Percentiles rank a stretch among this genome's conserved stretches.
Conservation (phyloP, 805 yeast genomes). For the Kodamaea lidongshanica region DNA sequence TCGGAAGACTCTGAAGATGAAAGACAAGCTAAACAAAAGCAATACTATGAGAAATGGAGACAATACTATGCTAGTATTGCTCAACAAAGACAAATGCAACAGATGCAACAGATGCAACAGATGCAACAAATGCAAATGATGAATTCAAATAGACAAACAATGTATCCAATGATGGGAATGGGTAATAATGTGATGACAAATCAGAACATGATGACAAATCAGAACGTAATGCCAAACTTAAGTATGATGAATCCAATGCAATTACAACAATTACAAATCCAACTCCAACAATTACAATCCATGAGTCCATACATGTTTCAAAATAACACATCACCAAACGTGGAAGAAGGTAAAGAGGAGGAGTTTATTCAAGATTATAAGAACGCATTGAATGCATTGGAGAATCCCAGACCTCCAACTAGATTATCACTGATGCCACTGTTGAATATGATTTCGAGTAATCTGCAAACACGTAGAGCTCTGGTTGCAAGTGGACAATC, state of each 20-base stretch:
- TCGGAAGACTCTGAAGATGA: conserved; percentile 8
- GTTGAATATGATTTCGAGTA: conserved; percentile 6
- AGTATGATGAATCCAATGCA: conserved; percentile 10
- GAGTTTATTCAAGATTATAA: conserved; percentile 6
- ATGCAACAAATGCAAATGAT: conserved; percentile 8
- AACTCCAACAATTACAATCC: conserved; percentile 14
- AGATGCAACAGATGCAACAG: conserved; percentile 14
- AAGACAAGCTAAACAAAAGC: conserved; percentile 16
- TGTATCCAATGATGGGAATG: conserved; percentile 5
- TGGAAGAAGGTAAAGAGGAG: conserved; percentile 2
- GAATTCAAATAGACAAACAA: conserved; percentile 7
- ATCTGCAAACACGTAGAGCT: conserved; percentile 5
- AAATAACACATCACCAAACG: not conserved
- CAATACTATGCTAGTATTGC: conserved; percentile 27
- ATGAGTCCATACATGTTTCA: conserved; percentile 7
- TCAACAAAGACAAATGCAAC: conserved; percentile 13
- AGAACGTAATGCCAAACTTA: conserved; percentile 4
- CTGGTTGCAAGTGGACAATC: conserved; percentile 11
- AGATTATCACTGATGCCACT: conserved; percentile 34
- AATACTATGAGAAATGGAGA: conserved; percentile 34
- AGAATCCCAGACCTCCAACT: conserved; percentile 14
- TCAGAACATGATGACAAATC: conserved; percentile 3
- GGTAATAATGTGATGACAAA: conserved; percentile 3
- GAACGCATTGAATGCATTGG: conserved; percentile 8
- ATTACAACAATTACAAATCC: conserved; percentile 11